Conservation (phyloP, 78 protist species). For the Dictyostelium brefeldianum region DNA sequence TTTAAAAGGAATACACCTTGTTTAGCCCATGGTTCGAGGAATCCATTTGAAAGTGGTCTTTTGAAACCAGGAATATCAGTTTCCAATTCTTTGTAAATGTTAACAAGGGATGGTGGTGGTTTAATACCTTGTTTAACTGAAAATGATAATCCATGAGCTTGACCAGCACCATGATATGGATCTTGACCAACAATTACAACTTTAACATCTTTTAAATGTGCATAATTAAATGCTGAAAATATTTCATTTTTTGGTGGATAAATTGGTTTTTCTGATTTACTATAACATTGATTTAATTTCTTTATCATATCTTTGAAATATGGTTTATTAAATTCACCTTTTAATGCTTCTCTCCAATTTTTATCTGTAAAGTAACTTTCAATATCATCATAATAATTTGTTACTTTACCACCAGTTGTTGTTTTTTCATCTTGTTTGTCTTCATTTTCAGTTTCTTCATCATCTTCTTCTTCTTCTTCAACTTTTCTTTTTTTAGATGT, state of each 20-base stretch:
- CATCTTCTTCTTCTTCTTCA: not conserved
- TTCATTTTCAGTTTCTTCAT: not conserved
- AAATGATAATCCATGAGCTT: constrained; percentile 91
- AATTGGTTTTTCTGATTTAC: not conserved
- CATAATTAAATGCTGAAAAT: constrained; percentile 79
- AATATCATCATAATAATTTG: not conserved
- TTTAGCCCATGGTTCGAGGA: constrained; percentile 84
- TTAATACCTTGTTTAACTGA: constrained; percentile 73
- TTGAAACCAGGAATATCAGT: constrained; percentile 40
- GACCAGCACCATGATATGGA: constrained; percentile 82
- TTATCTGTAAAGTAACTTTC: not conserved
- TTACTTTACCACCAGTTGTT: not conserved
- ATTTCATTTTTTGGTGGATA: constrained; percentile 79
- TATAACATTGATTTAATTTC: not conserved
- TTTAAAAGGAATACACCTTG: constrained; percentile 91
- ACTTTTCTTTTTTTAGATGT: not conserved
- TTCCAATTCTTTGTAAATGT: constrained; percentile 86
- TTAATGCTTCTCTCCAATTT: constrained; percentile 24
- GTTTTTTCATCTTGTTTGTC: not conserved
- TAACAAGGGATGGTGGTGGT: constrained; percentile 83
- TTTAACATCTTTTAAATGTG: constrained; percentile 71
- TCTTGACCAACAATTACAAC: constrained; percentile 94
- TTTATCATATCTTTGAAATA: constrained; percentile 46
- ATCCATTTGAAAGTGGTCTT: constrained; percentile 64
- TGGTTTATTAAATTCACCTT: constrained; percentile 13